phyloP scores from a whole-genome alignment of 2,329 filamentous ascomycete genomes.

The Achaetomium macrosporum region DNA sequence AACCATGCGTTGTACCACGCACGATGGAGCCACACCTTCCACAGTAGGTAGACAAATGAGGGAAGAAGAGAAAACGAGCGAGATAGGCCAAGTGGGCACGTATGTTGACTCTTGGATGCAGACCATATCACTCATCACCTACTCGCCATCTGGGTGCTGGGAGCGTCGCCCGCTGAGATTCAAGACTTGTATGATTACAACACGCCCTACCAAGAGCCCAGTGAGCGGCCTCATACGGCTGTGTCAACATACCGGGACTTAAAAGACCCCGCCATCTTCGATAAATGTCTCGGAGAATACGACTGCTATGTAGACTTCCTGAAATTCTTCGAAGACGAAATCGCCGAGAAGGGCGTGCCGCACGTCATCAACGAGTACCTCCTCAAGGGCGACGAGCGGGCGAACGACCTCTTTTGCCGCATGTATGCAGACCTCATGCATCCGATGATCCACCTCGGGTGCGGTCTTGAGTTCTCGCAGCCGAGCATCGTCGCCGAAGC shows the following conservation, averaged over 20 bases:
- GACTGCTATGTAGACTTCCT: slow-evolving; percentile 3
- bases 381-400: slow-evolving; percentile 3
- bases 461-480: slow-evolving; percentile 8
- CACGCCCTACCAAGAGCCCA: slow-evolving; percentile 1
- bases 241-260: not conserved
- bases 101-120: not conserved
- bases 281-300: not conserved
- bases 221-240: not conserved
- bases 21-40: not conserved
- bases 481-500: slow-evolving; percentile 8
- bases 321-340: slow-evolving; percentile 6
- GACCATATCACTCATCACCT: slow-evolving; percentile 10
- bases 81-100: too few relatives aligned
- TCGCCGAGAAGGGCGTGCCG: slow-evolving; percentile 5
- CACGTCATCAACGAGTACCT: slow-evolving; percentile 7
- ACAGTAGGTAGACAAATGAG: slow-evolving; percentile 11
- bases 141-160: slow-evolving; percentile 4
- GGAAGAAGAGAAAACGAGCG: too few relatives aligned
- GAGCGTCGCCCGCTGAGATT: slow-evolving; percentile 4
- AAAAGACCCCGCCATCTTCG: not conserved
- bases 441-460: slow-evolving; percentile 10
- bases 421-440: slow-evolving; percentile 5
- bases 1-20: slow-evolving; percentile 9
- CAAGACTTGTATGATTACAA: slow-evolving; percentile 8
- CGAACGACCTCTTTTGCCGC: slow-evolving; percentile 4